These are phyloP conservation scores for Hanseniaspora pseudoguilliermondii DNA, from an alignment of 805 yeast species.

Conservation along the genomic window DNA sequence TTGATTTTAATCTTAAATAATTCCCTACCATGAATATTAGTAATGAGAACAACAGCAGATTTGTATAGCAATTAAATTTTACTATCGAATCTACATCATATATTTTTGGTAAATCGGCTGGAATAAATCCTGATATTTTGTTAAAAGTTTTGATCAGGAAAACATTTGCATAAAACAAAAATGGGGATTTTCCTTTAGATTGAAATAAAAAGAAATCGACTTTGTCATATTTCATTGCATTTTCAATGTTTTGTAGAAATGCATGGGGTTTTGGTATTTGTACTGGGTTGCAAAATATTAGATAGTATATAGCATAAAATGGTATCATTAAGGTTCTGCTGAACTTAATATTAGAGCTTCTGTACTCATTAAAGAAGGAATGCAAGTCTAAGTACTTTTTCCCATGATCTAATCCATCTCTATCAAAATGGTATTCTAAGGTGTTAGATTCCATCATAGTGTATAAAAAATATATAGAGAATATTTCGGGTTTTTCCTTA, in stretches of 20 bases:
- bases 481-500: too few relatives aligned
- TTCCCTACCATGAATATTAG: constrained; percentile 1
- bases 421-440: not conserved
- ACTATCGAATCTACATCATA: not conserved
- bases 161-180: not conserved
- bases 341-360: not conserved
- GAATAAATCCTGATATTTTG: not conserved
- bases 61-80: not conserved
- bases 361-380: not conserved
- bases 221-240: not conserved
- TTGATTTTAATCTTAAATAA: not conserved
- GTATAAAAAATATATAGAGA: too few relatives aligned
- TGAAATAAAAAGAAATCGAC: constrained; percentile 2
- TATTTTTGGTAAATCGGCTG: not conserved
- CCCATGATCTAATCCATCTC: not conserved
- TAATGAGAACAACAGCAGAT: not conserved
- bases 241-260: not conserved
- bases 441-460: too few relatives aligned
- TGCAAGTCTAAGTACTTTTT: not conserved
- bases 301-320: not conserved
- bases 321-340: not conserved
- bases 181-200: constrained; percentile 10
- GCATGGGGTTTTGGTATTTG: not conserved
- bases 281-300: not conserved
- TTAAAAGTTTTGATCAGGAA: not conserved